These are phyloP conservation scores for Moesziomyces aphidis DNA, from an alignment of 1,284 basidiomycete species.

Conservation along the genomic window DNA sequence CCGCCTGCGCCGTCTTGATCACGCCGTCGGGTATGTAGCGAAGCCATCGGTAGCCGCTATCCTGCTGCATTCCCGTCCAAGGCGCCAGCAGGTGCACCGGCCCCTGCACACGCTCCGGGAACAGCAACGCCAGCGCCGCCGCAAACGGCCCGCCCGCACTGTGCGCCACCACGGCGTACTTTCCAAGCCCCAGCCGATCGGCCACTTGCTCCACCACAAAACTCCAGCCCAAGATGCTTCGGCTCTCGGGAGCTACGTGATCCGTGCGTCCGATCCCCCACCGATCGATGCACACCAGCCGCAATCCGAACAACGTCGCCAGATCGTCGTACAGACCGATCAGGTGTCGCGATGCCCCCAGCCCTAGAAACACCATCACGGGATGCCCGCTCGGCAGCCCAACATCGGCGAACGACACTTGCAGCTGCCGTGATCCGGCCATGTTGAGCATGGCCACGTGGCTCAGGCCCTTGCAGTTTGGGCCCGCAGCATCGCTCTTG, in stretches of 20 bases:
- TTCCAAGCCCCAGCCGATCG: slow-evolving; percentile 80
- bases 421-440: slow-evolving; percentile 79
- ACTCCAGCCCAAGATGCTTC: slow-evolving; percentile 91
- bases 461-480: slow-evolving; percentile 85
- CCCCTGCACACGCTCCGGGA: slow-evolving; percentile 81
- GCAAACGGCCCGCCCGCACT: slow-evolving; percentile 97
- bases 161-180: slow-evolving; percentile 91
- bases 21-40: slow-evolving; percentile 94
- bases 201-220: slow-evolving; percentile 88
- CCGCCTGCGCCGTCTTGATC: slow-evolving; percentile 92
- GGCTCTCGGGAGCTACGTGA: slow-evolving; percentile 75
- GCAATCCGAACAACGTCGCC: slow-evolving; percentile 84
- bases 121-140: slow-evolving; percentile 82
- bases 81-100: slow-evolving; percentile 90
- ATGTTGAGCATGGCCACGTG: slow-evolving; percentile 81
- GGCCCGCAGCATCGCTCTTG: slow-evolving; percentile 32
- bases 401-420: slow-evolving; percentile 92
- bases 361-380: slow-evolving; percentile 88
- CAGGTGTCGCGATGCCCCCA: slow-evolving; percentile 93
- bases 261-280: slow-evolving; percentile 92
- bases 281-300: slow-evolving; percentile 93
- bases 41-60: slow-evolving; percentile 93
- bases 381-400: slow-evolving; percentile 84
- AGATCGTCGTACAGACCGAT: slow-evolving; percentile 96
- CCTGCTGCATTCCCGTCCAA: slow-evolving; percentile 89